Percentiles rank a stretch among this genome's conserved stretches.
These are phyloP conservation scores for Fusarium xyrophilum DNA, from an alignment of 2,329 filamentous ascomycete species.

Conservation along the genomic window DNA sequence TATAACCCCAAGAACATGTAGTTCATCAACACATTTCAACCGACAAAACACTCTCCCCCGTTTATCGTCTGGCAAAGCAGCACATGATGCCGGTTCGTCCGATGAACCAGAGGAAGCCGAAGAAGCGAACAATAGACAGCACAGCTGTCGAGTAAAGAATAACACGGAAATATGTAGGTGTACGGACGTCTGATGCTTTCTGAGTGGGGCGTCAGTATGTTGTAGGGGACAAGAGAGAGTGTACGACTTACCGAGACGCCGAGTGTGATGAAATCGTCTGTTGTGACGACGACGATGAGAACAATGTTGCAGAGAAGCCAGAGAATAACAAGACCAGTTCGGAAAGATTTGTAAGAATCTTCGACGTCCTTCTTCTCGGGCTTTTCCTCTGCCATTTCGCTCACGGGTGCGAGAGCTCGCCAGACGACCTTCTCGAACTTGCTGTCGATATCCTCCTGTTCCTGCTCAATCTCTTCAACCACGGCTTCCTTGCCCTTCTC, in stretches of 20 bases:
- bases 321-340: constrained; percentile 37
- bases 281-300: constrained; percentile 37
- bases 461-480: constrained; percentile 36
- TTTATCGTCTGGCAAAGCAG: constrained; percentile 35
- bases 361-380: constrained; percentile 36
- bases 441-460: constrained; percentile 38
- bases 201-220: constrained; percentile 12
- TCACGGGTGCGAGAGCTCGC: constrained; percentile 37
- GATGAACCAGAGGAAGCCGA: constrained; percentile 38
- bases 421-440: constrained; percentile 39
- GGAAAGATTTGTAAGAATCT: constrained; percentile 38
- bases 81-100: constrained; percentile 39
- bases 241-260: constrained; percentile 29
- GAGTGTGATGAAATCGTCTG: constrained; percentile 34
- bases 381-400: constrained; percentile 27
- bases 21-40: constrained; percentile 14
- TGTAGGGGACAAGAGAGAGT: rapidly evolving
- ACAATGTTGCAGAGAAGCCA: constrained; percentile 39
- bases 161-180: constrained; percentile 34
- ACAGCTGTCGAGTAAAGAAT: constrained; percentile 37
- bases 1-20: constrained; percentile 10
- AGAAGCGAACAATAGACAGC: constrained; percentile 36
- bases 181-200: constrained; percentile 30
- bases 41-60: neutral
- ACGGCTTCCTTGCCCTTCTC: constrained; percentile 34